Conservation (phyloP, 2,329 filamentous ascomycete genomes). For the Alternaria triticina region DNA sequence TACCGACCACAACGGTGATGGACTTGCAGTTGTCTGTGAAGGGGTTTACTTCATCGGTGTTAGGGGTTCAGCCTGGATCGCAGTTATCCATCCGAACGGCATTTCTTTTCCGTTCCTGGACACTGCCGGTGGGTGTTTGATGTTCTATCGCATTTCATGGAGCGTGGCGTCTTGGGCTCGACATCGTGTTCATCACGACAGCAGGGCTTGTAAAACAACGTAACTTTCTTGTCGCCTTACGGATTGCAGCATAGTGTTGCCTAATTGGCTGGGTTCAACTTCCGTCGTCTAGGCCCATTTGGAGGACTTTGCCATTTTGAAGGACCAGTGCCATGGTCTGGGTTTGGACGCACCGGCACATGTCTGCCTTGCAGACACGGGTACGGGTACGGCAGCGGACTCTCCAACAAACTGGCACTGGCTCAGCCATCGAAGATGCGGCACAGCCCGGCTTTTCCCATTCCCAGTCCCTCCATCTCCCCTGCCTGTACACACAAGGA, state of each 20-base stretch:
- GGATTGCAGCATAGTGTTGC: background rate
- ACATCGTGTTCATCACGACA: background rate
- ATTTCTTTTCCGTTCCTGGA: background rate
- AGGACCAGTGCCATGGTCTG: background rate
- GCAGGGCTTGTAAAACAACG: background rate
- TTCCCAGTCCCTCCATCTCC: background rate
- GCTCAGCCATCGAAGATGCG: background rate
- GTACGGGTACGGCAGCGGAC: background rate
- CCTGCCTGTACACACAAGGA: background rate
- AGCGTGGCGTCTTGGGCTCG: conserved; percentile 8
- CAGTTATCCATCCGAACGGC: background rate
- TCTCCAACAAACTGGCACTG: background rate
- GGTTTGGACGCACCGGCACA: background rate
- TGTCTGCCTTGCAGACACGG: background rate
- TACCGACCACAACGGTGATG: conserved; percentile 27
- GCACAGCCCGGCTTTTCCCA: background rate
- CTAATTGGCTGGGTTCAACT: background rate
- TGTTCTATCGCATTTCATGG: conserved; percentile 3
- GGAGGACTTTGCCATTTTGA: background rate
- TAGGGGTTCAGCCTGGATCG: background rate
- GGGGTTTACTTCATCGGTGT: background rate
- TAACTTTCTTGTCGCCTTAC: background rate
- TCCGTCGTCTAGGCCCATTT: background rate
- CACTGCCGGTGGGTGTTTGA: background rate
- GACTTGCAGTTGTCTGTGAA: background rate